Evolutionary conservation across 805 yeast genomes (phyloP), one percentile per base, ranked within the genome.

Genomic region (Phaffomyces antillensis): DNA sequence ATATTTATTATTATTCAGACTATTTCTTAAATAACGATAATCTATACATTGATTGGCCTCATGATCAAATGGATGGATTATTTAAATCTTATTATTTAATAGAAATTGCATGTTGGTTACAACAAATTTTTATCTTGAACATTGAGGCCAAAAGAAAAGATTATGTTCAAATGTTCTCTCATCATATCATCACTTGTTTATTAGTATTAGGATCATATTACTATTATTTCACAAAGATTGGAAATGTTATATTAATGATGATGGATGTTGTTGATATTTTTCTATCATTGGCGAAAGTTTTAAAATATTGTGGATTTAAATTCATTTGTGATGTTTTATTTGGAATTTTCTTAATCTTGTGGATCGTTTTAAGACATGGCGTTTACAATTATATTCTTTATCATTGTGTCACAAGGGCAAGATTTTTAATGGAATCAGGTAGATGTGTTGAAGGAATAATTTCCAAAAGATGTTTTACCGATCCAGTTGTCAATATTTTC

Each of bases 221-320:
- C 57, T 79, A 77, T 60, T 81, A 84, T 64, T 84, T 81, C 63
- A 77, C 82, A 31, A 73, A 86, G 33, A 75, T 86, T 44, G 96
- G 97, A 28, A 86, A 87, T 63, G 73, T 83, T 26, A 82, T 89
- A 38, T 64, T 87, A 52, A 72, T 81, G 49, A 66, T 86, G 44
- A 89, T 89, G 96, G 96, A 89, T 66, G 68, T 81, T 28, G 93
- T 80, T 40, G 97, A 89, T 61, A 76, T 83, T 37, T 68, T 79
- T 48, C 70, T 89, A 38, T 69, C 90, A 2, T 62, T 71, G 4
- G 96, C 96, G 6, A 89, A 89, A 61, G 68, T 86, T 64, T 69
- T 86, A 51, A 85, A 81, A 60, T 89, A 89, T 61, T 71, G 84
- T 47, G 85, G 88, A 0, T 77, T 64, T 54, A 67, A 69, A 35